Conservation (phyloP, 345 rosid species). For the Eucalyptus polybractea region DNA sequence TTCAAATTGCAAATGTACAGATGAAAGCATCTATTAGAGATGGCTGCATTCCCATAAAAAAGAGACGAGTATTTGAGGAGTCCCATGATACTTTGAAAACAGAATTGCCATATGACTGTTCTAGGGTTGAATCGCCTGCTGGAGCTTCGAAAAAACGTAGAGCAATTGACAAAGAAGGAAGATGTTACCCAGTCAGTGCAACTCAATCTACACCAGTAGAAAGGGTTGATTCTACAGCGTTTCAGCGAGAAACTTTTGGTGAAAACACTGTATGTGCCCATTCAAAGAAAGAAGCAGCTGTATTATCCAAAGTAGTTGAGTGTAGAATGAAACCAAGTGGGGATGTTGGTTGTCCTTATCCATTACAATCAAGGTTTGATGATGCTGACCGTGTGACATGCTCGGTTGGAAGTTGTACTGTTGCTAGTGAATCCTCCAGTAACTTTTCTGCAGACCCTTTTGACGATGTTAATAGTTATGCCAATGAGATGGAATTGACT, state of each 20-base stretch:
- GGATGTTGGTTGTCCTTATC: slow-evolving; percentile 10
- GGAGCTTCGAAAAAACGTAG: neutral
- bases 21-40: neutral
- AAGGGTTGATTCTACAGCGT: slow-evolving; percentile 11
- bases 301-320: slow-evolving; percentile 13
- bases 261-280: slow-evolving; percentile 14
- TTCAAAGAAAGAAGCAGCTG: neutral
- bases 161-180: slow-evolving; percentile 13
- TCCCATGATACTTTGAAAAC: neutral
- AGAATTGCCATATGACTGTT: neutral
- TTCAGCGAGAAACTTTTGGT: slow-evolving; percentile 9
- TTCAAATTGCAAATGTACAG: neutral
- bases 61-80: neutral
- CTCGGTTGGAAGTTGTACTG: slow-evolving; percentile 65
- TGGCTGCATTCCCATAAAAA: neutral
- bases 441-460: slow-evolving; percentile 10
- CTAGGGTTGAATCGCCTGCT: neutral
- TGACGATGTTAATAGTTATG: slow-evolving; percentile 14
- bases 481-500: slow-evolving; percentile 37
- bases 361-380: slow-evolving; percentile 6
- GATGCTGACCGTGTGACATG: slow-evolving; percentile 29
- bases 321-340: slow-evolving; percentile 24
- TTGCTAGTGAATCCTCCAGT: slow-evolving; percentile 8
- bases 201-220: neutral
- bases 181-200: neutral